Conservation (phyloP, 75 land plant genomes). For the Cupressus sempervirens region DNA sequence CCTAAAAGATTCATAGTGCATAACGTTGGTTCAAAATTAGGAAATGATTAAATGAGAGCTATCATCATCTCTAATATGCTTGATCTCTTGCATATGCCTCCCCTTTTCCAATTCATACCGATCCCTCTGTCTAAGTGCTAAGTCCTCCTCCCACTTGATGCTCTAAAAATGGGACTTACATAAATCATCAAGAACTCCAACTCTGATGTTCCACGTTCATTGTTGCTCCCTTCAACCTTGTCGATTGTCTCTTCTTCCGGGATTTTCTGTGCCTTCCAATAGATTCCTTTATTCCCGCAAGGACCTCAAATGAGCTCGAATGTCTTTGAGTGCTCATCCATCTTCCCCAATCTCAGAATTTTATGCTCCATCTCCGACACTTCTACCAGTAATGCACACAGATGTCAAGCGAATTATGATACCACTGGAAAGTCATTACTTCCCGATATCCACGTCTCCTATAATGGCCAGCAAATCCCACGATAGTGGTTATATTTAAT, state of each 20-base stretch:
- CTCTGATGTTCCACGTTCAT: constrained; percentile 57
- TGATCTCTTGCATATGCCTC: constrained; percentile 91
- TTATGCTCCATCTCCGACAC: no score
- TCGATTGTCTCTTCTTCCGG: constrained; percentile 77
- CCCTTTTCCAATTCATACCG: constrained; percentile 86
- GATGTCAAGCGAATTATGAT: no score
- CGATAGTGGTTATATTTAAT: no score
- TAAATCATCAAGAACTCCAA: constrained; percentile 81
- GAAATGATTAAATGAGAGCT: constrained; percentile 91
- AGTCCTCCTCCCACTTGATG: constrained; percentile 93
- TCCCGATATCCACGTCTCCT: no score
- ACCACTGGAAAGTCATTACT: no score
- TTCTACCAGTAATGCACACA: no score
- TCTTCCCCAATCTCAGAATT: no score
- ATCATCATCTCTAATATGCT: constrained; percentile 92
- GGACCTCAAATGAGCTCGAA: no score
- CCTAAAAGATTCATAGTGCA: constrained; percentile 94
- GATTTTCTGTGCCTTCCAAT: constrained; percentile 75
- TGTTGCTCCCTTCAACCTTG: constrained; percentile 60
- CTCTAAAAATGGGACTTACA: constrained; percentile 77
- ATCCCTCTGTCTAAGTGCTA: constrained; percentile 64
- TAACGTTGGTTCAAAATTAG: constrained; percentile 87
- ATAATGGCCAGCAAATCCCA: no score
- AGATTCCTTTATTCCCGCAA: constrained; percentile 77
- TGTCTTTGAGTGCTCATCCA: no score